phyloP scores from a whole-genome alignment of 2,329 filamentous ascomycete genomes.

The Chaetothyriales sp. region DNA sequence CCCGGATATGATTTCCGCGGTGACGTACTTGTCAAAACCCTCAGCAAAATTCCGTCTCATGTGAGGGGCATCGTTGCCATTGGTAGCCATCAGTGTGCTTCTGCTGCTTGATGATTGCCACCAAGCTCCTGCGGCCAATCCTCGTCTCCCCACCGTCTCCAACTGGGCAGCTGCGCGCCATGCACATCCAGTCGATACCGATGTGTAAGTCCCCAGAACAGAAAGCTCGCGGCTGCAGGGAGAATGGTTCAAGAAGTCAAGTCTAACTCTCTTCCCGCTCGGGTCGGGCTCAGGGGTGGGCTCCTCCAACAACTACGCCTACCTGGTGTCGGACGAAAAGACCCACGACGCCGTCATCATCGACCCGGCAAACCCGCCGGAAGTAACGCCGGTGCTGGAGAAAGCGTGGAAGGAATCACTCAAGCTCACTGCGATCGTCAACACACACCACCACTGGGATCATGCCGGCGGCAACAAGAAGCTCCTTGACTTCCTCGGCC shows the following conservation, averaged over 20 bases:
- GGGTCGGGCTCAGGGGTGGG: slow-evolving; percentile 21
- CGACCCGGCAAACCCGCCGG: slow-evolving; percentile 37
- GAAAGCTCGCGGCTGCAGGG: slow-evolving; percentile 15
- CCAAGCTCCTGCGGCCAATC: slow-evolving; percentile 10
- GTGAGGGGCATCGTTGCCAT: not conserved
- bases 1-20: not conserved
- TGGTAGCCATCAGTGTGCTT: not conserved
- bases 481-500: slow-evolving; percentile 44
- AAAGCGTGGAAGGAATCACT: slow-evolving; percentile 44
- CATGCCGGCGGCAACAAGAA: slow-evolving; percentile 85
- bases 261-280: not conserved
- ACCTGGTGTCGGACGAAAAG: slow-evolving; percentile 36
- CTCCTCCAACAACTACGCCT: slow-evolving; percentile 38
- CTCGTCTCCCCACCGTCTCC: not conserved
- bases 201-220: slow-evolving; percentile 32
- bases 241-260: slow-evolving; percentile 18
- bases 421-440: slow-evolving; percentile 78
- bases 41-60: too few relatives aligned
- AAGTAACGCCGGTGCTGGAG: slow-evolving; percentile 41
- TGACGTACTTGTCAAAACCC: too few relatives aligned
- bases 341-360: slow-evolving; percentile 39
- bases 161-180: slow-evolving; percentile 17
- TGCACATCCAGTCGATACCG: slow-evolving; percentile 41
- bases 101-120: slow-evolving; percentile 10
- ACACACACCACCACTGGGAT: slow-evolving; percentile 94